Evolutionary conservation across 345 rosid genomes (phyloP).

Genomic region (Anastatica hierochuntica): DNA sequence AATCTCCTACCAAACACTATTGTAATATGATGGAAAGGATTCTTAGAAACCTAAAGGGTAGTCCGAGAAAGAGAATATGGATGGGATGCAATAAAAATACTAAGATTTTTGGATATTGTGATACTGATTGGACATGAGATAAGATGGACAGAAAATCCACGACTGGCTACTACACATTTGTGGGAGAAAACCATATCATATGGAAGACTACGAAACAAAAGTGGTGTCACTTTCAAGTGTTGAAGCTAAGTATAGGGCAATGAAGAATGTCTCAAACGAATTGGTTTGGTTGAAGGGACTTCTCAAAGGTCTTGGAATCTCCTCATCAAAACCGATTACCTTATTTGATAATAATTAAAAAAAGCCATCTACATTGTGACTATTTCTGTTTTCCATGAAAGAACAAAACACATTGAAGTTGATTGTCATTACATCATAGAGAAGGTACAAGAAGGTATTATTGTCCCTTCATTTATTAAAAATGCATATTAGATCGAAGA

Average conservation of each 20-base stretch:
- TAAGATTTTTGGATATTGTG: background rate
- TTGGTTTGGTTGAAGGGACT: background rate
- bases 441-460: background rate
- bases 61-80: background rate
- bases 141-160: too few relatives aligned
- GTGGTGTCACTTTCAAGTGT: background rate
- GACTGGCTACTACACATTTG: too few relatives aligned
- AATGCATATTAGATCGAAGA: background rate
- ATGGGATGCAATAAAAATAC: background rate
- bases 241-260: background rate
- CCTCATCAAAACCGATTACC: background rate
- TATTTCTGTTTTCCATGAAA: background rate
- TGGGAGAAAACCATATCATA: background rate
- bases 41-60: background rate
- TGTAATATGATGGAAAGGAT: background rate
- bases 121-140: background rate
- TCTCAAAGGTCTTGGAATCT: background rate
- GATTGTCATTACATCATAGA: background rate
- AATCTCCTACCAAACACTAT: background rate
- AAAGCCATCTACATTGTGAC: background rate
- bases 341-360: background rate
- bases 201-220: background rate
- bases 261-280: background rate
- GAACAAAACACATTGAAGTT: background rate
- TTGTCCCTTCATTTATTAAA: too few relatives aligned